These are phyloP conservation scores for Petunia hybrid DNA, from an alignment of 305 asterid genomes.

Conservation along the genomic window DNA sequence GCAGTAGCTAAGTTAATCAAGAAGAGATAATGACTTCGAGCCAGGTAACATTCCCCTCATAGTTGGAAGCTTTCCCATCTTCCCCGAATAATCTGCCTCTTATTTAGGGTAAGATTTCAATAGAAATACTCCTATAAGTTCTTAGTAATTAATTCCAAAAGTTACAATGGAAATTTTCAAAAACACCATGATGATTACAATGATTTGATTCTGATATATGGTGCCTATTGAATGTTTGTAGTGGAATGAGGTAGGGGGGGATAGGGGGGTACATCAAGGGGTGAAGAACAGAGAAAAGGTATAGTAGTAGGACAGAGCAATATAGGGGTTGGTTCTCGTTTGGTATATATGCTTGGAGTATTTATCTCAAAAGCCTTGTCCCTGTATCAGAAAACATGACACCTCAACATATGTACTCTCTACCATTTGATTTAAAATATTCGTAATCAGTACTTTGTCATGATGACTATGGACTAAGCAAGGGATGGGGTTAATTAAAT, in stretches of 20 bases:
- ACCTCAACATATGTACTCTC: background rate
- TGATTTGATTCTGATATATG: constrained; percentile 17
- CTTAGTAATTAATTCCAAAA: background rate
- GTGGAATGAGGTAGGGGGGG: background rate
- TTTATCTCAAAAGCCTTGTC: background rate
- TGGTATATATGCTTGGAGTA: background rate
- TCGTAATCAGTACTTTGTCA: background rate
- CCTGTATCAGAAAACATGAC: background rate
- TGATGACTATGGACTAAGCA: background rate
- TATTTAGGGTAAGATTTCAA: background rate
- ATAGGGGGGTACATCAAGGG: background rate
- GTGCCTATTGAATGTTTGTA: constrained; percentile 18
- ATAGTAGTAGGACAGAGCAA: background rate
- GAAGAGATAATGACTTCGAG: constrained; percentile 27
- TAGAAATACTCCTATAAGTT: background rate
- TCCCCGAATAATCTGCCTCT: background rate
- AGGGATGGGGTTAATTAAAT: too few species aligned
- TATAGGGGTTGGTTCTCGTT: background rate
- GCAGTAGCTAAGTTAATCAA: background rate
- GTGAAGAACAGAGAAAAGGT: background rate
- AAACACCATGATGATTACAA: constrained; percentile 25
- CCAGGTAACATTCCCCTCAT: constrained; percentile 32
- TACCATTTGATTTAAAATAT: background rate
- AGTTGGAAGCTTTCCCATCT: constrained; percentile 21
- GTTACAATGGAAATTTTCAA: background rate